phyloP scores from a whole-genome alignment of 768 basidiomycete genomes.

The Trametes villosa region DNA sequence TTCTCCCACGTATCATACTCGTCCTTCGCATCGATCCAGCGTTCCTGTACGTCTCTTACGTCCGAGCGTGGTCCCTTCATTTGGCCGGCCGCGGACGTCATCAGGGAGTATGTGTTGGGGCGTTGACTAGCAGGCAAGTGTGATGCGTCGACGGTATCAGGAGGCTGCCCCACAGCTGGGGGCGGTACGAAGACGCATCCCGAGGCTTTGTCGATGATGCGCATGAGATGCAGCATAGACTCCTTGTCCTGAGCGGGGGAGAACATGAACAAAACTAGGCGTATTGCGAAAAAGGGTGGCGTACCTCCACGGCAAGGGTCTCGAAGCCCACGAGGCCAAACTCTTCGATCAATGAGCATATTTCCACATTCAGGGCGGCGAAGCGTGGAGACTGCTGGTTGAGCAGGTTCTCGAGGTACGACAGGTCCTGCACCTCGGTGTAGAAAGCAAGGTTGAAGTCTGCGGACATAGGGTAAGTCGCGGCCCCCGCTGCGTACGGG shows the following conservation, averaged over 20 bases:
- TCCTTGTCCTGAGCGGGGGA: slow-evolving; percentile 73
- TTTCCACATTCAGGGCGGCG: slow-evolving; percentile 81
- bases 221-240: slow-evolving; percentile 90
- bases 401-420: slow-evolving; percentile 81
- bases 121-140: slow-evolving; percentile 46
- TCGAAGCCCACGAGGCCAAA: slow-evolving; percentile 94
- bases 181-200: slow-evolving; percentile 89
- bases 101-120: slow-evolving; percentile 70
- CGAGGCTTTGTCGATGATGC: slow-evolving; percentile 85
- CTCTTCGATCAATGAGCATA: slow-evolving; percentile 93
- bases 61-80: slow-evolving; percentile 53
- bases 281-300: slow-evolving; percentile 19
- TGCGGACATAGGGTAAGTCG: slow-evolving; percentile 35
- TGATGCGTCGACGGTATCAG: slow-evolving; percentile 38
- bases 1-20: slow-evolving; percentile 84
- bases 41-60: slow-evolving; percentile 84
- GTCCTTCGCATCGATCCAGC: slow-evolving; percentile 89
- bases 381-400: slow-evolving; percentile 69
- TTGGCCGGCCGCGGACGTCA: slow-evolving; percentile 65
- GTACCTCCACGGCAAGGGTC: slow-evolving; percentile 92
- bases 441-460: slow-evolving; percentile 98
- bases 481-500: background rate
- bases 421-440: slow-evolving; percentile 96
- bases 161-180: slow-evolving; percentile 34
- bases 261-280: background rate